phyloP scores from a whole-genome alignment of 2,329 filamentous ascomycete genomes.

The Xenoacremonium recifei region DNA sequence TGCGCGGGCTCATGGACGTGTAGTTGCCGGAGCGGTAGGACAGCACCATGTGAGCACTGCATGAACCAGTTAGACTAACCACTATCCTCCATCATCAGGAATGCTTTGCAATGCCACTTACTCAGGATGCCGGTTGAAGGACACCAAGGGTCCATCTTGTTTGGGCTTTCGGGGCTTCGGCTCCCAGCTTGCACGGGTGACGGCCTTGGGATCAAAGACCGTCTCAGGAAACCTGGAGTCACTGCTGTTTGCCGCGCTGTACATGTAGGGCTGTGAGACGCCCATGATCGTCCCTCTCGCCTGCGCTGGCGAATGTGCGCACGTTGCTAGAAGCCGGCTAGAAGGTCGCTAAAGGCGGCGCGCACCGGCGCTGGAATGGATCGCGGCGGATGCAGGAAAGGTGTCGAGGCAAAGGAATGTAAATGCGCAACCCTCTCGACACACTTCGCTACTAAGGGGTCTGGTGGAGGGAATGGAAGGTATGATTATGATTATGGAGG shows the following conservation, averaged over 20 bases:
- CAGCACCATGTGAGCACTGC: constrained; percentile 61
- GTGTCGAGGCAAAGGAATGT: neutral
- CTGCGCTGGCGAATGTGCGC: constrained; percentile 8
- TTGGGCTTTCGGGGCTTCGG: constrained; percentile 61
- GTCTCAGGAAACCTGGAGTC: constrained; percentile 53
- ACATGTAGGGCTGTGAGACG: constrained; percentile 64
- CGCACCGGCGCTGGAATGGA: constrained; percentile 6
- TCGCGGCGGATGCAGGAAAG: constrained; percentile 1
- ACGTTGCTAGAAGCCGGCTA: constrained; percentile 1
- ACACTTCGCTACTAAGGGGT: neutral
- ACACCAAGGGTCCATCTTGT: constrained; percentile 72
- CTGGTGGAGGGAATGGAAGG: neutral
- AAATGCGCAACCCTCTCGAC: constrained; percentile 1
- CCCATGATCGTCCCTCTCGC: constrained; percentile 19
- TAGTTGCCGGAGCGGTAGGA: constrained; percentile 60
- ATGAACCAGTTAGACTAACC: constrained; percentile 8
- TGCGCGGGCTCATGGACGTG: constrained; percentile 65
- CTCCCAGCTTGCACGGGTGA: constrained; percentile 76
- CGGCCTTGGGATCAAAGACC: constrained; percentile 82
- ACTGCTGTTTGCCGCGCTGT: constrained; percentile 53
- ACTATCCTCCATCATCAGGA: neutral
- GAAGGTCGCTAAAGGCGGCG: too few relatives aligned
- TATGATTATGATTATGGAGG: neutral
- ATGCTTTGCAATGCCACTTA: constrained; percentile 40
- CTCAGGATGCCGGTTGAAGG: constrained; percentile 87